Conservation (phyloP, 1,139 yeast genomes). For the Taiozyma sp. region DNA sequence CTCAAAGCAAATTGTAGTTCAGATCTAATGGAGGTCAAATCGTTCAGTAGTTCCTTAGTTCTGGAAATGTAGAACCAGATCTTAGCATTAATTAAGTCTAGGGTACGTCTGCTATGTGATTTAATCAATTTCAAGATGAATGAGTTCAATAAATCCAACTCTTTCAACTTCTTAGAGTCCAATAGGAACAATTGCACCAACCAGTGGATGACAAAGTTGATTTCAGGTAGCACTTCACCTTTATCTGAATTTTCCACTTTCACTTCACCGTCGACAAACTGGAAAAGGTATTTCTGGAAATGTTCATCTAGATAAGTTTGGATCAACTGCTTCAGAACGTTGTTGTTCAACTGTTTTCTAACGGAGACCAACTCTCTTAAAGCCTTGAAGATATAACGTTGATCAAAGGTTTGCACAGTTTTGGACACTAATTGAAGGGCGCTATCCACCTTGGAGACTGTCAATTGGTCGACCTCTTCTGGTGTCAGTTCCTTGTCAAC, state of each 20-base stretch:
- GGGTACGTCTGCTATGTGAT: slow-evolving; percentile 69
- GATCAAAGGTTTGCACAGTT: slow-evolving; percentile 75
- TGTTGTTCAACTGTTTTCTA: slow-evolving; percentile 56
- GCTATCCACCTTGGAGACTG: slow-evolving; percentile 26
- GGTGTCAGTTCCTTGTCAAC: slow-evolving; percentile 22
- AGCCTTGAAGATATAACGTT: slow-evolving; percentile 81
- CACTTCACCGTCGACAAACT: slow-evolving; percentile 31
- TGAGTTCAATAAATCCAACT: slow-evolving; percentile 46
- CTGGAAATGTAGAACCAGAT: slow-evolving; percentile 90
- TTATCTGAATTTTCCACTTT: slow-evolving; percentile 28
- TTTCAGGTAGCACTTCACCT: slow-evolving; percentile 57
- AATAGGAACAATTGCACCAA: slow-evolving; percentile 71
- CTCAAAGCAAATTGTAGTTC: slow-evolving; percentile 70
- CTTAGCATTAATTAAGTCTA: slow-evolving; percentile 85
- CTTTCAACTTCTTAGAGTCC: slow-evolving; percentile 48
- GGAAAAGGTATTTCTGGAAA: slow-evolving; percentile 39
- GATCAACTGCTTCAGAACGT: slow-evolving; percentile 49
- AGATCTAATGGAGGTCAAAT: slow-evolving; percentile 59
- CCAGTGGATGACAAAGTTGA: slow-evolving; percentile 75
- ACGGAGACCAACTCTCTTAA: slow-evolving; percentile 76
- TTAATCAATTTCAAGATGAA: slow-evolving; percentile 51
- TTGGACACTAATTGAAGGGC: slow-evolving; percentile 36
- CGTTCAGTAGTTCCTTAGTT: slow-evolving; percentile 63
- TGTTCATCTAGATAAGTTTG: slow-evolving; percentile 46
- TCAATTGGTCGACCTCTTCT: slow-evolving; percentile 23